Conservation (phyloP, 257 asterid genomes). For the Cruciata laevipes region DNA sequence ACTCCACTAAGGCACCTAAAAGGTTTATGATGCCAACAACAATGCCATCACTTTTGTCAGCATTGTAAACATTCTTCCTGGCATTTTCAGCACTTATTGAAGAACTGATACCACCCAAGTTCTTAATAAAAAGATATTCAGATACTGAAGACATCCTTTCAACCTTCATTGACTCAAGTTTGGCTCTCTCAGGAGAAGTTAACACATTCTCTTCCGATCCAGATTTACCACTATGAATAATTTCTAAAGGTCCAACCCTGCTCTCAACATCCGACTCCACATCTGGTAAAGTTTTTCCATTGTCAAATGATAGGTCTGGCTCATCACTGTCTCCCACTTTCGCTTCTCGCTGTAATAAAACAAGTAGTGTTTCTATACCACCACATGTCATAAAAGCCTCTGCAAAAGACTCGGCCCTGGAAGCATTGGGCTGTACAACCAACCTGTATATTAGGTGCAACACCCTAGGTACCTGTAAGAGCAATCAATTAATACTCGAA, state of each 20-base stretch:
- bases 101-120: slow-evolving; percentile 79
- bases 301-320: slow-evolving; percentile 38
- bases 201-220: slow-evolving; percentile 35
- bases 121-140: slow-evolving; percentile 48
- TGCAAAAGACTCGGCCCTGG: slow-evolving; percentile 83
- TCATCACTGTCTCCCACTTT: slow-evolving; percentile 68
- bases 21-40: slow-evolving; percentile 78
- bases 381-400: slow-evolving; percentile 91
- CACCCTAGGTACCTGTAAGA: slow-evolving; percentile 88
- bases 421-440: slow-evolving; percentile 85
- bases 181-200: slow-evolving; percentile 38
- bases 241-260: slow-evolving; percentile 27
- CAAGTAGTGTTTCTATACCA: slow-evolving; percentile 95
- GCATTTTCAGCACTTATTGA: slow-evolving; percentile 94
- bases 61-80: slow-evolving; percentile 85
- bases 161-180: slow-evolving; percentile 32
- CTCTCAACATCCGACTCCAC: slow-evolving; percentile 35
- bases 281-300: slow-evolving; percentile 29
- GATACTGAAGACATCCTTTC: slow-evolving; percentile 58
- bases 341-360: slow-evolving; percentile 91
- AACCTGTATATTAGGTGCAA: slow-evolving; percentile 84
- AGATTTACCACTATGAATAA: slow-evolving; percentile 28
- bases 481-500: slow-evolving; percentile 23
- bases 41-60: slow-evolving; percentile 80
- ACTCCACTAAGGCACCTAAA: slow-evolving; percentile 75